Conservation (phyloP, 2,329 filamentous ascomycete genomes). For the Aspergillus clavatus region DNA sequence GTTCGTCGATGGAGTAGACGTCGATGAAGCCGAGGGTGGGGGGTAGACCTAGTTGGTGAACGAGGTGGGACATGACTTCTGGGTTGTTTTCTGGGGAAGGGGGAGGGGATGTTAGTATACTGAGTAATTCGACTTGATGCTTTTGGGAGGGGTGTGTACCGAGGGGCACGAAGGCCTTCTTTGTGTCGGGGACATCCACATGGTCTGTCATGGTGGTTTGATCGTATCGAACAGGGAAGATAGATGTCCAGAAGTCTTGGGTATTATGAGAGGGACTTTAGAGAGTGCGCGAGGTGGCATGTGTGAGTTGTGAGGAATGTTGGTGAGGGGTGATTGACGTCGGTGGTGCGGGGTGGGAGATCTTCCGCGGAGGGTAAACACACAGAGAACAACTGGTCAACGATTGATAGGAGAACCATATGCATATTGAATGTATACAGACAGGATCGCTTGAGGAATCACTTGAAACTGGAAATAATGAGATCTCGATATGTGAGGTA, state of each 20-base stretch:
- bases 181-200: constrained; percentile 34
- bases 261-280: too few species aligned
- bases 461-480: background rate
- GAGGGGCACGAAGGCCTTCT: constrained; percentile 47
- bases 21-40: constrained; percentile 74
- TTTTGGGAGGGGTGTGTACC: constrained; percentile 26
- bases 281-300: too few species aligned
- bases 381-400: background rate
- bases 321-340: constrained; percentile 5
- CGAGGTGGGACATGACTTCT: constrained; percentile 76
- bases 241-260: too few species aligned
- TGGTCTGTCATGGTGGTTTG: constrained; percentile 28
- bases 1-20: constrained; percentile 84
- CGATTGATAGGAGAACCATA: background rate
- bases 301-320: too few species aligned
- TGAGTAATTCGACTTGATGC: constrained; percentile 3
- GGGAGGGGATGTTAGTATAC: constrained; percentile 9
- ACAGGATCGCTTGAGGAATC: background rate
- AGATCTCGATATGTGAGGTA: too few species aligned
- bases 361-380: background rate
- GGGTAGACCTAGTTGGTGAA: constrained; percentile 81
- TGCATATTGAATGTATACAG: background rate
- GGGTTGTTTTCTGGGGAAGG: constrained; percentile 73
- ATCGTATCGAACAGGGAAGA: background rate
- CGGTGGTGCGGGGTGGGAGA: constrained; percentile 11